Evolutionary conservation across 2,329 filamentous ascomycete genomes (phyloP).

Genomic region (Camptophora hylomeconis): DNA sequence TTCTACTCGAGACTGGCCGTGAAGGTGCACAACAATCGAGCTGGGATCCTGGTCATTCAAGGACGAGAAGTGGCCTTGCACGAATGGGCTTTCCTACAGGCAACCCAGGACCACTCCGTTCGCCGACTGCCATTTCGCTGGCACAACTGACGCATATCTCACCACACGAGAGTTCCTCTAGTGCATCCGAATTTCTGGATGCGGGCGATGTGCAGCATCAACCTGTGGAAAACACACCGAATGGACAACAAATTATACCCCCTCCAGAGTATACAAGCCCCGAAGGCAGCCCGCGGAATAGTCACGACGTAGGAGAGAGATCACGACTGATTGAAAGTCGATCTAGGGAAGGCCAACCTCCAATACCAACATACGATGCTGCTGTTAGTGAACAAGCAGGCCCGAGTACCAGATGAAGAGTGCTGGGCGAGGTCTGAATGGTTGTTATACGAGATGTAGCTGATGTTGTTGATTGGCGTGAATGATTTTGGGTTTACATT

Average conservation of each 20-base stretch:
- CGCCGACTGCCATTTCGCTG: constrained; percentile 90
- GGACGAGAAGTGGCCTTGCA: constrained; percentile 67
- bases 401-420: constrained; percentile 14
- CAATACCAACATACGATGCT: constrained; percentile 73
- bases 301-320: constrained; percentile 39
- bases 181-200: constrained; percentile 52
- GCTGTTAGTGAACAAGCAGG: constrained; percentile 39
- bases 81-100: constrained; percentile 53
- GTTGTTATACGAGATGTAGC: too few species aligned
- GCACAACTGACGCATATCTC: constrained; percentile 67
- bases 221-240: constrained; percentile 21
- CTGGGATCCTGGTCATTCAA: constrained; percentile 50
- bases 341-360: constrained; percentile 42
- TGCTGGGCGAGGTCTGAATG: too few species aligned
- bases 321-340: constrained; percentile 26
- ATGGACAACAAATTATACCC: constrained; percentile 47
- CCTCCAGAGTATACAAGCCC: constrained; percentile 58
- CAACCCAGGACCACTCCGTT: constrained; percentile 78
- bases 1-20: constrained; percentile 74
- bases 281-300: constrained; percentile 41
- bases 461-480: too few species aligned
- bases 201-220: constrained; percentile 18
- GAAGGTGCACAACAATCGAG: constrained; percentile 36
- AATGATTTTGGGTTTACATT: too few species aligned
- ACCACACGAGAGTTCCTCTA: constrained; percentile 45